These are phyloP conservation scores for Epichloe gansuensis DNA, from an alignment of 2,329 filamentous ascomycete genomes.

Conservation along the genomic window DNA sequence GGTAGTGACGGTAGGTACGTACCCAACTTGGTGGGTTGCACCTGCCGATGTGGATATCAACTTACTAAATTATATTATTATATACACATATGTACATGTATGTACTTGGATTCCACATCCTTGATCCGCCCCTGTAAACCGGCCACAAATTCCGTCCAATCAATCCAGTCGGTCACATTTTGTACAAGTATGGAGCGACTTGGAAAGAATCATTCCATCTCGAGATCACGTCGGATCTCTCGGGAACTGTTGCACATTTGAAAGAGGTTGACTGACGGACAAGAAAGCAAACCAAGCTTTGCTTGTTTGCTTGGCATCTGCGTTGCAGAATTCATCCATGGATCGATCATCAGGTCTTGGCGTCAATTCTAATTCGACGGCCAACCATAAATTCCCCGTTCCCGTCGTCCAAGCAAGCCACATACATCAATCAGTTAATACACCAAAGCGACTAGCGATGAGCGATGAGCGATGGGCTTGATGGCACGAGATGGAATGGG, in stretches of 20 bases:
- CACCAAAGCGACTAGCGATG: neutral
- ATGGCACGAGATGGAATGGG: too few species aligned
- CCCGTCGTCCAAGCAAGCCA: neutral
- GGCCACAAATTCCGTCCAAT: neutral
- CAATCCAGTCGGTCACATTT: neutral
- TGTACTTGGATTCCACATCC: neutral
- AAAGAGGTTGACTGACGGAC: neutral
- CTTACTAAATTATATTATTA: neutral
- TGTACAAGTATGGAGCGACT: too few species aligned
- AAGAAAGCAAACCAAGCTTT: slow-evolving; percentile 15
- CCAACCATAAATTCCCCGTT: neutral
- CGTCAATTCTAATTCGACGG: neutral
- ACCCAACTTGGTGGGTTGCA: slow-evolving; percentile 1
- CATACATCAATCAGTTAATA: neutral
- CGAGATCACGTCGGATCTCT: too few species aligned
- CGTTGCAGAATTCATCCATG: slow-evolving; percentile 2
- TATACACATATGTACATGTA: too few species aligned
- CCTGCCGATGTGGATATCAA: neutral
- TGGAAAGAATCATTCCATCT: too few species aligned
- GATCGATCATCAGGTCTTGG: slow-evolving; percentile 1
- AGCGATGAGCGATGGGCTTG: neutral
- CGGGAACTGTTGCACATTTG: too few species aligned
- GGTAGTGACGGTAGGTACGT: neutral
- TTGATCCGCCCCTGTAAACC: neutral
- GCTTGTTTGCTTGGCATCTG: slow-evolving; percentile 20